A percentile compares a stretch with the other conserved stretches of the same genome.
These are phyloP conservation scores for Podaxis sp. DNA, from an alignment of 768 basidiomycete genomes.

Conservation along the genomic window DNA sequence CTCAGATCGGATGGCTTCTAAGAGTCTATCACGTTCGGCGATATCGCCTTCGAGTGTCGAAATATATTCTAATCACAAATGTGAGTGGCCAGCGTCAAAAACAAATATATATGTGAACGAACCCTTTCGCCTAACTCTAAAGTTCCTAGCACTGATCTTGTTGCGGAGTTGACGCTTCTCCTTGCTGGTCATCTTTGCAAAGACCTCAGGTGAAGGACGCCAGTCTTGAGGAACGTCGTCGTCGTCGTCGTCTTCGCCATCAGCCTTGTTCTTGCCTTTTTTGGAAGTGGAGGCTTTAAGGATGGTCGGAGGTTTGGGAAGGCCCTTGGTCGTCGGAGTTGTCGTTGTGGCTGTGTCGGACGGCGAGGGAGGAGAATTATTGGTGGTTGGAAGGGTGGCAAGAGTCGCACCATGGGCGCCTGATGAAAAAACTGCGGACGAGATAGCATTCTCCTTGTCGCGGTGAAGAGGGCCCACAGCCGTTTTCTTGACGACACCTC, in stretches of 20 bases:
- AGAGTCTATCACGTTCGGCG: slow-evolving; percentile 85
- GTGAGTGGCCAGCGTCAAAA: slow-evolving; percentile 9
- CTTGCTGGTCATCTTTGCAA: slow-evolving; percentile 92
- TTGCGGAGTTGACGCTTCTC: slow-evolving; percentile 96
- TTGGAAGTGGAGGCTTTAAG: slow-evolving; percentile 16
- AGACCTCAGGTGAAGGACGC: slow-evolving; percentile 88
- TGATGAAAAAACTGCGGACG: slow-evolving; percentile 2
- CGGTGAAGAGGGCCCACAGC: slow-evolving; percentile 20
- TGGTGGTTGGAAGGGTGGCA: background rate
- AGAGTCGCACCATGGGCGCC: slow-evolving; percentile 21
- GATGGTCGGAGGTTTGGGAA: slow-evolving; percentile 13
- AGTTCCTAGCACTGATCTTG: slow-evolving; percentile 95
- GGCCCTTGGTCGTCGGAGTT: slow-evolving; percentile 15
- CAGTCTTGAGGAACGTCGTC: slow-evolving; percentile 72
- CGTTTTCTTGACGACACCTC: slow-evolving; percentile 68
- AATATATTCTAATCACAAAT: slow-evolving; percentile 72
- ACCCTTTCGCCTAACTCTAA: slow-evolving; percentile 94
- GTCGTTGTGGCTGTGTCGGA: slow-evolving; percentile 16
- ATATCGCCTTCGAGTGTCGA: slow-evolving; percentile 92
- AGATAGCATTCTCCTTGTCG: slow-evolving; percentile 36
- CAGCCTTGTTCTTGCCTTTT: slow-evolving; percentile 25
- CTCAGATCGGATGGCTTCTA: slow-evolving; percentile 84
- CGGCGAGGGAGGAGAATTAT: background rate
- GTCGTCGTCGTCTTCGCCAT: slow-evolving; percentile 41
- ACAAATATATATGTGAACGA: slow-evolving; percentile 19